Evolutionary conservation across 1,284 basidiomycete genomes (phyloP).

Genomic region (Marasmius tenuissimus): DNA sequence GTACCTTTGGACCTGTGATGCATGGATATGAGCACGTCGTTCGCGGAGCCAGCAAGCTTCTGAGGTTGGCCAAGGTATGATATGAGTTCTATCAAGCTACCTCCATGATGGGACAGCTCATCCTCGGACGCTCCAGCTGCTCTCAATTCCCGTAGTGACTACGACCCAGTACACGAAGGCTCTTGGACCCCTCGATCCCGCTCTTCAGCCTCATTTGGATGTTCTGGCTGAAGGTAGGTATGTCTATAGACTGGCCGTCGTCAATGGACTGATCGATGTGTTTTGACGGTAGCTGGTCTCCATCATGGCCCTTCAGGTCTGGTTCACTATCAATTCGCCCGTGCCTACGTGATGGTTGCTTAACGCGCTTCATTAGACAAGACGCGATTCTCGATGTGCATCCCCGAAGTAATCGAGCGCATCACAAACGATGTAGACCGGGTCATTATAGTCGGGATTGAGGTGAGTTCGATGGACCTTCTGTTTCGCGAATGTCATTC

Average conservation of each 20-base stretch:
- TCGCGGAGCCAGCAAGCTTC: constrained; percentile 68
- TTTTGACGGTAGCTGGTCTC: not conserved
- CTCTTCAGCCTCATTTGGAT: not conserved
- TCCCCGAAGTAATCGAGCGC: constrained; percentile 50
- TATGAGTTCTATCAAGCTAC: not conserved
- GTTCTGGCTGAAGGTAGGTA: not conserved
- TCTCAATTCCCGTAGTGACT: constrained; percentile 70
- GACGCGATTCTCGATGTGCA: constrained; percentile 82
- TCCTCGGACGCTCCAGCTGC: constrained; percentile 39
- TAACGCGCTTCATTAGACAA: constrained; percentile 68
- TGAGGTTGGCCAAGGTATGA: constrained; percentile 71
- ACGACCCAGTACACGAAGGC: constrained; percentile 87
- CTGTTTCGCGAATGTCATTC: not conserved
- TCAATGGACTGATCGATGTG: not conserved
- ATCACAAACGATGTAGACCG: constrained; percentile 32
- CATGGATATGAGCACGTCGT: constrained; percentile 73
- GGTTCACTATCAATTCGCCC: constrained; percentile 52
- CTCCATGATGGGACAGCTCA: not conserved
- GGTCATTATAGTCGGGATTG: constrained; percentile 84
- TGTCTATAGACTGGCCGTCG: not conserved
- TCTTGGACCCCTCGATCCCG: constrained; percentile 69
- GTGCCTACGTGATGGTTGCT: constrained; percentile 51
- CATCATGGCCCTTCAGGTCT: not conserved
- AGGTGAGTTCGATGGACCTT: constrained; percentile 44
- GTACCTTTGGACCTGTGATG: constrained; percentile 43